Percentiles rank a stretch among this genome's conserved stretches.
Evolutionary conservation across 805 yeast genomes (phyloP).

Genomic region (Barnettozyma sucrosica): DNA sequence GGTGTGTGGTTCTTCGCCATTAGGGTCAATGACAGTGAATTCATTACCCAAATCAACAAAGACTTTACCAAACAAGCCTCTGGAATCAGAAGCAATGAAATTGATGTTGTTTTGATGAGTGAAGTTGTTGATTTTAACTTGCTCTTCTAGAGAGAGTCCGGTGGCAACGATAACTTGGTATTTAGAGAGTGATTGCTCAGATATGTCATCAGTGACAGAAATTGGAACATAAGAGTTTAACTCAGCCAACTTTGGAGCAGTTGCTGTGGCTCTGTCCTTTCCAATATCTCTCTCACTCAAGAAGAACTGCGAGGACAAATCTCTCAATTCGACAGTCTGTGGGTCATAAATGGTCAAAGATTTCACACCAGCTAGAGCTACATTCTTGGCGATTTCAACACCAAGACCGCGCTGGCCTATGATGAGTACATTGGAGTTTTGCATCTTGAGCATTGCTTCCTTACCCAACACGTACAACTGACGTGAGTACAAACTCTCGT

Average conservation of each 20-base stretch:
- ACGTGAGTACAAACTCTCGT: constrained; percentile 92
- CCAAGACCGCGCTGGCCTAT: constrained; percentile 93
- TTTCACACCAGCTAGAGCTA: constrained; percentile 96
- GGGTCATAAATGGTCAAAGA: constrained; percentile 85
- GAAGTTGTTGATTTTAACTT: constrained; percentile 64
- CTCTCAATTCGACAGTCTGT: constrained; percentile 53
- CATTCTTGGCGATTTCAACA: constrained; percentile 92
- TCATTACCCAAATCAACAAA: constrained; percentile 87
- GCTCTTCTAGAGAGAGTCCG: constrained; percentile 64
- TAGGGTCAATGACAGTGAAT: constrained; percentile 75
- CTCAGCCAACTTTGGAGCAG: constrained; percentile 67
- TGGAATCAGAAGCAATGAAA: constrained; percentile 73
- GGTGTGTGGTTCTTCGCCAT: constrained; percentile 86
- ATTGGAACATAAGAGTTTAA: constrained; percentile 90
- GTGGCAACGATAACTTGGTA: constrained; percentile 87
- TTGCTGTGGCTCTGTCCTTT: constrained; percentile 63
- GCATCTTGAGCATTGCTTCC: constrained; percentile 98
- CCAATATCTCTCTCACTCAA: constrained; percentile 70
- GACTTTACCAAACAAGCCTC: constrained; percentile 83
- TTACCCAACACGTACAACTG: constrained; percentile 95
- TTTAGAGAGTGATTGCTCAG: constrained; percentile 45
- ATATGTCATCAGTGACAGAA: constrained; percentile 50
- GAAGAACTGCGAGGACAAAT: constrained; percentile 88
- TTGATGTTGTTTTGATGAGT: constrained; percentile 72
- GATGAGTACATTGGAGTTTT: constrained; percentile 82